phyloP scores from a whole-genome alignment of 73 alveolate species.

The Urostyla sp. region DNA sequence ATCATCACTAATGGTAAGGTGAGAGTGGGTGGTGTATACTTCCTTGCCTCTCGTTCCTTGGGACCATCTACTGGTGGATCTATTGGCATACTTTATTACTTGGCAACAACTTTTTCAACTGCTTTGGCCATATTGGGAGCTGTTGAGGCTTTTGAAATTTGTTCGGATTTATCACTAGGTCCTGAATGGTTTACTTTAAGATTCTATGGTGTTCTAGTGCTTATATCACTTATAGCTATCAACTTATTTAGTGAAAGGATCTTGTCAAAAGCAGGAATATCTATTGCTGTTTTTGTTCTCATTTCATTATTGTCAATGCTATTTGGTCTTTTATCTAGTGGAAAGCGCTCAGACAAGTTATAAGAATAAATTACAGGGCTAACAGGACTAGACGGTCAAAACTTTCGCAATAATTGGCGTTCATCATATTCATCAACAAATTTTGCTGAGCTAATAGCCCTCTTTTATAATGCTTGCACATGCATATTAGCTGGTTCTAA shows the following conservation, averaged over 20 bases:
- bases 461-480: constrained; percentile 71
- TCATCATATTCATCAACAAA: constrained; percentile 25
- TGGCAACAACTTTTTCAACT: constrained; percentile 71
- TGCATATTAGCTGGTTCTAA: constrained; percentile 70
- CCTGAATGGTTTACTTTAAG: constrained; percentile 60
- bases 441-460: constrained; percentile 43
- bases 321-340: constrained; percentile 64
- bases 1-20: constrained; percentile 77
- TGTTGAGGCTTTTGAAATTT: constrained; percentile 61
- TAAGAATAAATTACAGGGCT: constrained; percentile 34
- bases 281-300: constrained; percentile 24
- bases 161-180: constrained; percentile 38
- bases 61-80: constrained; percentile 84
- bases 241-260: constrained; percentile 45
- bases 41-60: constrained; percentile 65
- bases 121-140: constrained; percentile 78
- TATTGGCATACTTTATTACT: constrained; percentile 67
- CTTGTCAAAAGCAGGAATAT: constrained; percentile 53
- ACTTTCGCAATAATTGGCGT: constrained; percentile 55
- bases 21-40: constrained; percentile 74
- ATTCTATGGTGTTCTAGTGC: constrained; percentile 46
- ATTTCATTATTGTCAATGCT: constrained; percentile 55
- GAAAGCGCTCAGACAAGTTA: constrained; percentile 22
- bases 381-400: constrained; percentile 51
- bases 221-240: constrained; percentile 34